Base-by-base conservation (phyloP, 2,329 filamentous ascomycete species). In the Neurospora sp. region DNA sequence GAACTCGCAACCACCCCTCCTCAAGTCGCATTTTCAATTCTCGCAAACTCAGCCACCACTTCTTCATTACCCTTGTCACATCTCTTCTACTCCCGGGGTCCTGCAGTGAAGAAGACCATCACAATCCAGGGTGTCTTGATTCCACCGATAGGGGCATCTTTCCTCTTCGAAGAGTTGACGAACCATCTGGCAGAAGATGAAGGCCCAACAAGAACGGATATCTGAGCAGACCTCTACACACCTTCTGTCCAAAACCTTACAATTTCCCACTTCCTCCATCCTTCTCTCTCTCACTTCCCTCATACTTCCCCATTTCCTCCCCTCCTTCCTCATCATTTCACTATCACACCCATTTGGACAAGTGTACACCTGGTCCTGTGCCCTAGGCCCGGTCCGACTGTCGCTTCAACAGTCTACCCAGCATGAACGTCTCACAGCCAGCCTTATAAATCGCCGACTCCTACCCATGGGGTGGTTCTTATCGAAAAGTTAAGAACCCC, bases 141-240 rank as follows among this genome's bases (percentile, higher is more conserved):
- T 58, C 39, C 23, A 33, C 38, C 46, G 38, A 58, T 58, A 23
- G 46, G 23, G 33, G 67, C 42, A 43, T 36, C 38, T 28, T 42
- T 40, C 69, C 69, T 70, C 33, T 58, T 43, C 39, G 33, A 52
- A 58, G 66, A 69, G 38, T 28, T 67, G 71, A 69, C 68, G 74
- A 58, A 58, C 46, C 46, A 58, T 58, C 23, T 58, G 46, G 46
- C 23, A 33, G 46, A 73, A 69, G 36, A 66, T 74, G 73, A 70
- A 71, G 70, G 70, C 68, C 66, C 43, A 52, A 9, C 66, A 72
- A 74, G 74, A 76, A 76, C 71, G 71, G 75, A 76, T 75, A 76
- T 76, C 75, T 74, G 75, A 76, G 75, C 75, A 73, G 72, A 58
- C 58, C 36, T 70, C 36, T 15, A 33, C 58, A n/a, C 38, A 40